Evolutionary conservation across 495 filamentous ascomycete species (phyloP), one percentile per base, ranked within the genome.

Genomic region (Hypoxylon subgilvum): DNA sequence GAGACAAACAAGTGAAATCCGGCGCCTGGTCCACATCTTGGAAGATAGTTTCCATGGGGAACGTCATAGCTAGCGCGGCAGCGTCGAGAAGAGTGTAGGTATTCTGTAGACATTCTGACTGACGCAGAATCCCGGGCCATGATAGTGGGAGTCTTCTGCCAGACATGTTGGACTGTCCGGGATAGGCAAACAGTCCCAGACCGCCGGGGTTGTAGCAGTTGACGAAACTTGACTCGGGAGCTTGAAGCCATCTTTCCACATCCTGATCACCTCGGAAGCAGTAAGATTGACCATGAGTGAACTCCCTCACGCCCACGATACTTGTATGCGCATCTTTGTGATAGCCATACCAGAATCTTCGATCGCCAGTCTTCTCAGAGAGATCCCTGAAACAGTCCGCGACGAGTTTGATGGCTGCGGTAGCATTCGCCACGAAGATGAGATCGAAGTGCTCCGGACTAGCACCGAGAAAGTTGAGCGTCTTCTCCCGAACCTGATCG

Each of bases 161-260:
- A 9, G 84, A 90, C 79, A 93, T 86, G 65, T 92, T 92, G 10
- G 86, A 89, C 69, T 92, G 89, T 4, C 83, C 89, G 9, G 89
- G 89, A 69, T 87, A 93, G 10, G 84, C 87, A 63, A 92, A 89
- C 10, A 93, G 71, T 1, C 82, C 81, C 21, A 86, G 63, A 3
- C 67, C 57, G 19, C 49, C 35, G 2, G 56, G 58, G 9, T 63
- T 51, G 19, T 57, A 28, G 52, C 70, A 60, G 39, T 68, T 68
- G 52, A 65, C 59, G 25, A 56, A 42, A 25, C 18, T 46, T 21
- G 67, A 61, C 14, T 64, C 54, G 32, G 69, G 63, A 42, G 42
- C 52, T 23, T 69, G 67, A 9, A 92, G 71, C 89, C 89, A 91
- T 12, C 67, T 57, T 17, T 89, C 84, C 0, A 88, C 84, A 47